phyloP scores from a whole-genome alignment of 805 yeast species.

The Teunomyces pallodes region DNA sequence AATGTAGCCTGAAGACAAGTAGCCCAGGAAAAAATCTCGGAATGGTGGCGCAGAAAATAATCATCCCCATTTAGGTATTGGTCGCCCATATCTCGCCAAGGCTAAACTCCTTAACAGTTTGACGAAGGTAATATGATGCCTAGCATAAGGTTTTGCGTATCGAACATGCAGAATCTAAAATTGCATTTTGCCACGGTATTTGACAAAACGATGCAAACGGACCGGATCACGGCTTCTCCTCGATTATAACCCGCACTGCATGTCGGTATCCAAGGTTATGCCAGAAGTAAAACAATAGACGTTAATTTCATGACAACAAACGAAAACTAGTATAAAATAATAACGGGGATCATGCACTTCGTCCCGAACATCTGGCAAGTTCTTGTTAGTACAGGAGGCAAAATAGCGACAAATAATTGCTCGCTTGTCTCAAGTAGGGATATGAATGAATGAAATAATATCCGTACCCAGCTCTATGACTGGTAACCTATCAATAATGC shows the following conservation, averaged over 20 bases:
- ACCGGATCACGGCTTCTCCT: neutral
- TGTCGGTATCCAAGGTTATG: neutral
- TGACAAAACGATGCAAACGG: neutral
- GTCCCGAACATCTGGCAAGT: neutral
- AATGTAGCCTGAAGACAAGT: neutral
- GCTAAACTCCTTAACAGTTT: neutral
- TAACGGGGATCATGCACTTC: neutral
- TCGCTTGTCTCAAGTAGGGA: neutral
- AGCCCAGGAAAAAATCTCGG: neutral
- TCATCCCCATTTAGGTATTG: neutral
- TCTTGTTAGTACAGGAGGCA: neutral
- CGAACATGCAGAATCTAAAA: neutral
- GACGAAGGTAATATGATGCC: neutral
- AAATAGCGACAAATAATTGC: neutral
- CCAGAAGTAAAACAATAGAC: neutral
- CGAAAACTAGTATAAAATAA: neutral
- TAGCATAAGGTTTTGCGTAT: neutral
- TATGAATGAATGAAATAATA: neutral
- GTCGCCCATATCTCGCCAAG: neutral
- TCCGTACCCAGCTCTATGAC: neutral
- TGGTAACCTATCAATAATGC: neutral
- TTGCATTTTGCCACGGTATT: neutral
- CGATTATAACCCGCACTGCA: neutral
- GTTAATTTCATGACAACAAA: neutral
- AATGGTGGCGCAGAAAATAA: neutral